These are phyloP conservation scores for Dendrobium officinale DNA, from an alignment of 106 monocot genomes.

Conservation along the genomic window DNA sequence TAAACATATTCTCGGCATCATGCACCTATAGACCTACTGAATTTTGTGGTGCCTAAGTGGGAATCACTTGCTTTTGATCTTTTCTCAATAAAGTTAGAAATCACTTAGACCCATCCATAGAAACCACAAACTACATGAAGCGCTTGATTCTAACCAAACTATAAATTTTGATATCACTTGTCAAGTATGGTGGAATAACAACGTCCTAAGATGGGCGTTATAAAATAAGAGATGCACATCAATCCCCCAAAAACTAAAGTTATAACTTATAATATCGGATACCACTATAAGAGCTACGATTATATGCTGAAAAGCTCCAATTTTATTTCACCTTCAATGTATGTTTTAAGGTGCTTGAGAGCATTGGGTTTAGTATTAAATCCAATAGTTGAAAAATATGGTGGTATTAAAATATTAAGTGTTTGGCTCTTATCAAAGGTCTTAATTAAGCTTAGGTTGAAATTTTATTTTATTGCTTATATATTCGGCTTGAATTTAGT, in stretches of 20 bases:
- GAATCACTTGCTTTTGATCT: no score
- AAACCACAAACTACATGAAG: neutral
- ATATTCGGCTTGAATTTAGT: no score
- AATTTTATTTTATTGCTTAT: neutral
- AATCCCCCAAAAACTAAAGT: neutral
- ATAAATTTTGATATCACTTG: neutral
- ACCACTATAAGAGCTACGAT: neutral
- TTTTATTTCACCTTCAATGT: neutral
- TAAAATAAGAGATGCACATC: neutral
- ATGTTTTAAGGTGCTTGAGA: neutral
- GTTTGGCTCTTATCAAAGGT: neutral
- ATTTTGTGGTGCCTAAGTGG: no score
- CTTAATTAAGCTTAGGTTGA: neutral
- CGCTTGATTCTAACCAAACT: neutral
- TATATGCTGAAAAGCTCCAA: neutral
- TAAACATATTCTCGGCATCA: no score
- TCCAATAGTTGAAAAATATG: neutral
- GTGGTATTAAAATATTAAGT: neutral
- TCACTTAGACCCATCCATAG: no score
- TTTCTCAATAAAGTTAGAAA: no score
- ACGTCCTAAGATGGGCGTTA: neutral
- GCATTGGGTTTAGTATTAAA: neutral
- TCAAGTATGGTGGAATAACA: neutral
- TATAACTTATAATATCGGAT: neutral
- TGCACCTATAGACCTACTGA: no score